Conservation (phyloP, 2,329 filamentous ascomycete species). For the Coniochaeta sp. region DNA sequence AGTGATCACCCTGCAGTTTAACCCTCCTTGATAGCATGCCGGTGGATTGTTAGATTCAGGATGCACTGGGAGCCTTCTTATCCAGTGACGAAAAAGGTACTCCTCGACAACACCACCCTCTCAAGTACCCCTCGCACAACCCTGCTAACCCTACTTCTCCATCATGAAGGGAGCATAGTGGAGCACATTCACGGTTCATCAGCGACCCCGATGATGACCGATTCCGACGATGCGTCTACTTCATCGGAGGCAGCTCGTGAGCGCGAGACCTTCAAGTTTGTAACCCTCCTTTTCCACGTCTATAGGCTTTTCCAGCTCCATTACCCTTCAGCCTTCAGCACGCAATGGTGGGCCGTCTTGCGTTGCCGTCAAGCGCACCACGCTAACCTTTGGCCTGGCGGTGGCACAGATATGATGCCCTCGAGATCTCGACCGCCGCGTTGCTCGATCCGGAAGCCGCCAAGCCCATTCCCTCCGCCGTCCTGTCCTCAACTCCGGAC, state of each 20-base stretch:
- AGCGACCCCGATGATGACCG: not conserved
- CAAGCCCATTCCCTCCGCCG: constrained; percentile 6
- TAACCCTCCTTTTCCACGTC: not conserved
- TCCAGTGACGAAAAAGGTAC: not conserved
- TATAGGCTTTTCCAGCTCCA: not conserved
- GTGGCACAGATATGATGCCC: constrained; percentile 11
- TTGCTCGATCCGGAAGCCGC: constrained; percentile 4
- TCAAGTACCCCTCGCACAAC: not conserved
- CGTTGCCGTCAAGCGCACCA: not conserved
- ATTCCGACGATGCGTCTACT: not conserved
- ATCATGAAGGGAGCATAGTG: not conserved
- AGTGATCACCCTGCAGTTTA: not conserved
- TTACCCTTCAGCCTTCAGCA: not conserved
- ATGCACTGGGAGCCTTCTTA: not conserved
- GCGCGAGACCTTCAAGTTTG: constrained; percentile 16
- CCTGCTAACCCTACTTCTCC: not conserved
- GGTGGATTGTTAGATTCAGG: not conserved
- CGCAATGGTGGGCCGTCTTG: not conserved
- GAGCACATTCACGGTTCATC: not conserved
- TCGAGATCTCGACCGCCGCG: constrained; percentile 10
- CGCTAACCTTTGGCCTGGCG: not conserved
- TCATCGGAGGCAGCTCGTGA: constrained; percentile 12
- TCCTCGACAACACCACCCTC: not conserved
- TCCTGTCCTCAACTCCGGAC: constrained; percentile 19
- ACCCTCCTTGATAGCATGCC: not conserved